Evolutionary conservation across 1,284 basidiomycete genomes (phyloP), one percentile per base, ranked within the genome.

Genomic region (Agaricales sp.): DNA sequence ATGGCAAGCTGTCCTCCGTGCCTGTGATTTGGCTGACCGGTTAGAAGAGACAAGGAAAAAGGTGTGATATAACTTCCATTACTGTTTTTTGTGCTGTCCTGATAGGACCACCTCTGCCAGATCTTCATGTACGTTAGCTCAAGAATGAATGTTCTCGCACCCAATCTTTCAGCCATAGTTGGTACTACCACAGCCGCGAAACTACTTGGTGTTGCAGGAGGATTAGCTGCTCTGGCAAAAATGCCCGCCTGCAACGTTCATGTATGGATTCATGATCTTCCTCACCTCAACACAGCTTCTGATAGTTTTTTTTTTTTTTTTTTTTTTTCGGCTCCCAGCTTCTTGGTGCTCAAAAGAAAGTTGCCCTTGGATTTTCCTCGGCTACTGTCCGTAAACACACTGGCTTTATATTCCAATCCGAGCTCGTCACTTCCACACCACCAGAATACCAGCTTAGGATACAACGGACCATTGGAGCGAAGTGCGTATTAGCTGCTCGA

Each of bases 101-200:
- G 46, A 21, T 43, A 52, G 39, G 39, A 26, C 51, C 20, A 52
- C 43, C 37, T 13, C 52, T 46, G 25, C 0, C 59, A 92, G 81
- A 99, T 99, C 58, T 93, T 99, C 69, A 83, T 89, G 71, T 99
- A 98, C 74, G 96, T 99, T 65, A 95, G 96, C 73, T 96, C 92
- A 61, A 82, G 96, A 66, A 99, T 99, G 91, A 90, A 91, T 68
- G 82, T 94, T 48, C 86, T 99, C 59, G 94, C 95, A 53, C 96
- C 96, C 56, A 99, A 99, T 66, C 81, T 99, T 62, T 95, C 92
- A 59, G 88, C 90, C 62, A 95, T 99, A 64, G 91, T 99, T 65
- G 95, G 96, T 62, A 97, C 95, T 49, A 91, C 90, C 54, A 95
- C 93, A 70, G 96, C 96, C 41, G 95, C 96, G 45, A 99, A 99